These are phyloP conservation scores for Cyclanthera cordifolia DNA, from an alignment of 306 rosid species.

Conservation along the genomic window DNA sequence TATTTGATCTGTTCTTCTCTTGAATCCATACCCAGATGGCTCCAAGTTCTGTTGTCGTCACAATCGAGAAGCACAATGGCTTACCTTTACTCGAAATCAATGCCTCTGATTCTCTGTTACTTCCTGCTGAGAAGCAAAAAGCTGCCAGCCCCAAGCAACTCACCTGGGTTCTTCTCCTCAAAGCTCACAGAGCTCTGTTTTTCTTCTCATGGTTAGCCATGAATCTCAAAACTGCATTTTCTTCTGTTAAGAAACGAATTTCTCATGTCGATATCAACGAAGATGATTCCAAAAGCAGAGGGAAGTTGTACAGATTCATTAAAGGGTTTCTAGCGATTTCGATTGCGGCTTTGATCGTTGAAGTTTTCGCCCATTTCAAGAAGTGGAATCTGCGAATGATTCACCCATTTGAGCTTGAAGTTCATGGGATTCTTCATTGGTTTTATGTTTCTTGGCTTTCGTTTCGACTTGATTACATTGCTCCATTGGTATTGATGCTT, in stretches of 20 bases:
- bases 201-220: slow-evolving; percentile 59
- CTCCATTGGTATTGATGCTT: too few species aligned
- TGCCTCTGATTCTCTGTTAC: slow-evolving; percentile 41
- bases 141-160: slow-evolving; percentile 62
- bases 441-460: too few species aligned
- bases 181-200: slow-evolving; percentile 49
- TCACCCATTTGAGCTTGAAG: slow-evolving; percentile 76
- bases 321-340: slow-evolving; percentile 53
- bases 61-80: slow-evolving; percentile 42
- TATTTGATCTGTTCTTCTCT: neutral
- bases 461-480: too few species aligned
- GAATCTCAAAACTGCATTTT: slow-evolving; percentile 26
- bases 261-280: slow-evolving; percentile 36
- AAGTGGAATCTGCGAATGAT: slow-evolving; percentile 65
- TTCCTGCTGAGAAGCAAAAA: slow-evolving; percentile 56
- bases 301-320: slow-evolving; percentile 59
- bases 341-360: slow-evolving; percentile 45
- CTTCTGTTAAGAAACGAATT: slow-evolving; percentile 58
- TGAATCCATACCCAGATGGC: slow-evolving; percentile 34
- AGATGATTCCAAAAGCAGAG: slow-evolving; percentile 47
- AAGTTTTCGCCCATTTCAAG: slow-evolving; percentile 69
- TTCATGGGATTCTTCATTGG: too few species aligned
- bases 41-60: slow-evolving; percentile 45
- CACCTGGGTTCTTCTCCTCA: slow-evolving; percentile 82
- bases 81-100: slow-evolving; percentile 36